Conservation (phyloP, 164 flowering plant species). For the Aristolochia fimbriata region DNA sequence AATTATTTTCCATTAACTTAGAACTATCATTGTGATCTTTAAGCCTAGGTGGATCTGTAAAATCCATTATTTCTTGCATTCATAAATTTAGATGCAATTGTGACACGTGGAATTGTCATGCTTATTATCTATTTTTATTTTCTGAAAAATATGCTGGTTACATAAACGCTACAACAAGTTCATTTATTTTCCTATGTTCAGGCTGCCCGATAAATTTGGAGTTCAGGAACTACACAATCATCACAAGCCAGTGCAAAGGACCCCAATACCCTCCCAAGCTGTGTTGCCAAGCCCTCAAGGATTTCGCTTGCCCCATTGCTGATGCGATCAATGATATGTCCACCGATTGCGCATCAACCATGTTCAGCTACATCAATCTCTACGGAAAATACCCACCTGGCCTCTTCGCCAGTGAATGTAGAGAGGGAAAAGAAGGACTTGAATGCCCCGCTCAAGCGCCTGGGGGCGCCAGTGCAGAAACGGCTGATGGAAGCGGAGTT, state of each 20-base stretch:
- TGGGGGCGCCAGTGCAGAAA: not conserved
- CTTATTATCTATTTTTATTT: no score
- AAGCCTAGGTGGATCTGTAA: no score
- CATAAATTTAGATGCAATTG: no score
- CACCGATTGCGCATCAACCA: constrained; percentile 36
- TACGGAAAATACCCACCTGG: constrained; percentile 38
- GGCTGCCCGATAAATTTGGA: constrained; percentile 37
- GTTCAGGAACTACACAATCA: constrained; percentile 42
- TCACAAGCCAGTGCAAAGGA: constrained; percentile 53
- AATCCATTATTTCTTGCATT: no score
- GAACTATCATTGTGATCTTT: no score
- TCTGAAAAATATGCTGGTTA: no score
- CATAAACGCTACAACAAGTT: not conserved
- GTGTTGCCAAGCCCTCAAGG: constrained; percentile 34
- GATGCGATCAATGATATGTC: constrained; percentile 23
- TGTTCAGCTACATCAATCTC: constrained; percentile 40
- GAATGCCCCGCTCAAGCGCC: constrained; percentile 17
- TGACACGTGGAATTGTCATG: no score
- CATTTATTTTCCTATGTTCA: constrained; percentile 7
- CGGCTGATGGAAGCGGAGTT: constrained; percentile 1
- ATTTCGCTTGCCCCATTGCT: constrained; percentile 34
- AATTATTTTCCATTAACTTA: no score
- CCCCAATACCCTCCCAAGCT: constrained; percentile 27
- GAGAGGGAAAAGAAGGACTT: constrained; percentile 24
- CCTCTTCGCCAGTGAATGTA: constrained; percentile 28